phyloP scores from a whole-genome alignment of 805 yeast genomes.

The Myxozyma neglecta region DNA sequence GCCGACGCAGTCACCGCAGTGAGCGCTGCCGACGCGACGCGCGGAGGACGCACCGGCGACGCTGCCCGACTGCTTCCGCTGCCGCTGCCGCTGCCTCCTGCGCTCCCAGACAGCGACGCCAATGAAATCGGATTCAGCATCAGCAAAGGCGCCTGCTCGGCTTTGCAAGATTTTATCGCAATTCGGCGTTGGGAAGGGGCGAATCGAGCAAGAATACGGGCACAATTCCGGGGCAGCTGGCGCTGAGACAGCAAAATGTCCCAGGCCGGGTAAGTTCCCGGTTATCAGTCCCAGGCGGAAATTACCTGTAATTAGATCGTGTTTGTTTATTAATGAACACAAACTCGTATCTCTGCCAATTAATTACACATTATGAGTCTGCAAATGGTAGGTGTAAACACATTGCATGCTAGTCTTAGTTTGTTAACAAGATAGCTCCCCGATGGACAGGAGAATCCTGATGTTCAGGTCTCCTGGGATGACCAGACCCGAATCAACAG shows the following conservation, averaged over 20 bases:
- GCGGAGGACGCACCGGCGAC: slow-evolving; percentile 24
- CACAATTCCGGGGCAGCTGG: no score
- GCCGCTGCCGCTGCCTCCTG: slow-evolving; percentile 10
- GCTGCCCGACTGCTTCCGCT: slow-evolving; percentile 11
- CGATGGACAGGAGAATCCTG: slow-evolving; percentile 29
- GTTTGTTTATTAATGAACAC: no score
- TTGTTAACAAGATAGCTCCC: slow-evolving; percentile 16
- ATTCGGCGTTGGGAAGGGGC: no score
- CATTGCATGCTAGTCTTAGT: not conserved
- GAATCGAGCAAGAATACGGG: no score
- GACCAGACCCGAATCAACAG: slow-evolving; percentile 89
- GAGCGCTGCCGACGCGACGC: slow-evolving; percentile 19
- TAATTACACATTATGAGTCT: slow-evolving; percentile 10
- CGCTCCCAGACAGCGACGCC: not conserved
- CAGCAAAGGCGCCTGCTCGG: not conserved
- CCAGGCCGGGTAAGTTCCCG: no score
- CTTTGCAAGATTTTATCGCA: no score
- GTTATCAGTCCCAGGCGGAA: no score
- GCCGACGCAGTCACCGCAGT: slow-evolving; percentile 28
- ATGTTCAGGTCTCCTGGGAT: slow-evolving; percentile 64
- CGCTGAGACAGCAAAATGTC: no score
- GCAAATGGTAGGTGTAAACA: slow-evolving; percentile 15
- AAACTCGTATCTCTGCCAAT: no score
- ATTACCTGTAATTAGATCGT: no score
- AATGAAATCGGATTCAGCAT: slow-evolving; percentile 34